Conservation (phyloP, 2,329 filamentous ascomycete genomes). For the Claviceps quebecensis region DNA sequence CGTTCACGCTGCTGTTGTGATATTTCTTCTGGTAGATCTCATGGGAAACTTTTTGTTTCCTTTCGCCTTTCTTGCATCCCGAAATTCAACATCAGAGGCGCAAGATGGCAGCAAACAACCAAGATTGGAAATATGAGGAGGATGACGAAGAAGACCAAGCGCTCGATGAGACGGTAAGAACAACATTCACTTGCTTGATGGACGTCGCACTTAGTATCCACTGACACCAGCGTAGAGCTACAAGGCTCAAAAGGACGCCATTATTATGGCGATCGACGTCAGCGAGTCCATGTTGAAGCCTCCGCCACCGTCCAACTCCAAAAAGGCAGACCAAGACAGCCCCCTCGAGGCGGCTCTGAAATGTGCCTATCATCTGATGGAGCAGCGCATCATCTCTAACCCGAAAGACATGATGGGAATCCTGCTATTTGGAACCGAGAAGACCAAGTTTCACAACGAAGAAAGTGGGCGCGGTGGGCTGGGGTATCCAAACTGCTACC, state of each 20-base stretch:
- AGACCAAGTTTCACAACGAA: conserved; percentile 64
- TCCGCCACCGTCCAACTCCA: conserved; percentile 50
- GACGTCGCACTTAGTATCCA: not conserved
- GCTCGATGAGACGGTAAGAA: conserved; percentile 46
- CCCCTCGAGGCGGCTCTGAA: conserved; percentile 75
- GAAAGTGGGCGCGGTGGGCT: conserved; percentile 44
- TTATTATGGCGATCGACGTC: conserved; percentile 91
- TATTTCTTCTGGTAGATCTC: not conserved
- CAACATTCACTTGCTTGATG: not conserved
- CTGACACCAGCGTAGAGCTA: conserved; percentile 46
- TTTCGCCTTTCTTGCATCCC: not conserved
- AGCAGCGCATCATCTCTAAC: conserved; percentile 94
- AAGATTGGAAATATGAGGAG: conserved; percentile 34
- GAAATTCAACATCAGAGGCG: not conserved
- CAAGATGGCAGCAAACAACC: conserved; percentile 19
- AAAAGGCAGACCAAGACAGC: conserved; percentile 66
- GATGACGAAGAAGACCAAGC: conserved; percentile 52
- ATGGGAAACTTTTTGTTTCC: not conserved
- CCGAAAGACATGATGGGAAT: conserved; percentile 97
- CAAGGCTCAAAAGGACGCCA: conserved; percentile 88
- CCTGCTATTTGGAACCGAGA: conserved; percentile 76
- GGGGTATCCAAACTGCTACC: conserved; percentile 81
- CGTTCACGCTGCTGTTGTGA: not conserved
- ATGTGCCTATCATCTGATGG: conserved; percentile 90
- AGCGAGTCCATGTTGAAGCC: conserved; percentile 71